Evolutionary conservation across 2,329 filamentous ascomycete genomes (phyloP), one percentile per base, ranked within the genome.

Genomic region (Penicillium sp.): DNA sequence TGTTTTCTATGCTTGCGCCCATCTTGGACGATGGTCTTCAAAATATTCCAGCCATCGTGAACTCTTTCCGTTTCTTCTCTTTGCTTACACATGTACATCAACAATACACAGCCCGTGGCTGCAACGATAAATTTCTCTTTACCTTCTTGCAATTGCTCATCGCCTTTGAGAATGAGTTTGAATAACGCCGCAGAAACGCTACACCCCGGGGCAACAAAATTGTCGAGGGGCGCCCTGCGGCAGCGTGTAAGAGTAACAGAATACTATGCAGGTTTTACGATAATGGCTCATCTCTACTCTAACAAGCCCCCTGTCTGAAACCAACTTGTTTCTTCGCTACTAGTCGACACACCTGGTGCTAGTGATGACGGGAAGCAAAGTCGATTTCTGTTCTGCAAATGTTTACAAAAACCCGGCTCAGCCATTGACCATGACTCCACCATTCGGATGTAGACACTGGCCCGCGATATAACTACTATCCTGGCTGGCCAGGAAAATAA

Each of bases 391-490:
- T 19, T 24, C 31, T 10, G 31, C 50, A 33, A 33, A 31, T 41
- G 9, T 36, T 27, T 10, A 36, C 16, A 31, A 14, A 9, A 19
- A 14, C 18, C 27, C 22, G n/a, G 22, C n/a, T 46, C 72, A 81
- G 11, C 77, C 75, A 64, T 83, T 83, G 31, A 86, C 80, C 60
- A 85, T 75, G 37, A 79, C 77, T 43, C 84, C 84, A n/a, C 84
- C 83, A 66, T 88, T 88, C 36, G 84, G 81, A 70, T 89, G 86
- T 52, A 89, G 77, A n/a, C 79, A 82, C 79, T 94, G 91, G 1
- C 91, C 91, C 54, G 85, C 88, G 47, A 95, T 86, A 61, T 86
- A 87, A 50, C 85, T 87, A 70, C 88, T 91, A 72, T 95, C 91
- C 59, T 82, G 79, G 53, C 86, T 88, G 0, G 91, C 91, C 64